Evolutionary conservation across 768 basidiomycete genomes (phyloP).

Genomic region (Clitopilus hobsonii): DNA sequence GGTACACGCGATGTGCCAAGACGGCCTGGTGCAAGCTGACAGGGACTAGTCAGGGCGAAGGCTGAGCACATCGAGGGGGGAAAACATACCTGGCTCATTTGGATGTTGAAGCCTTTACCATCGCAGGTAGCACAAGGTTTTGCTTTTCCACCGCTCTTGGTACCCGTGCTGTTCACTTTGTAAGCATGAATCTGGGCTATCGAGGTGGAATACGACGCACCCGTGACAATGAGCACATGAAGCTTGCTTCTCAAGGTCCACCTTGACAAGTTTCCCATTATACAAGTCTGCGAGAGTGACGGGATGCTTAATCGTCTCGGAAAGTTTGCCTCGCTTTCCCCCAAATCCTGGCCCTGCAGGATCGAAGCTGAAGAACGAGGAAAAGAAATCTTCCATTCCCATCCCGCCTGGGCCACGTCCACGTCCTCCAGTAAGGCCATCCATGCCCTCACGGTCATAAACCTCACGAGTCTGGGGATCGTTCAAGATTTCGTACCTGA

Average conservation of each 20-base stretch:
- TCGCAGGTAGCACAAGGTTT: constrained; percentile 78
- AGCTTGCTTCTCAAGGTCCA: constrained; percentile 85
- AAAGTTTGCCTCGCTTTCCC: constrained; percentile 50
- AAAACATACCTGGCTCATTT: constrained; percentile 46
- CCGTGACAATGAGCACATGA: constrained; percentile 80
- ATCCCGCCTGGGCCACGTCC: constrained; percentile 34
- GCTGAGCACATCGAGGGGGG: background rate
- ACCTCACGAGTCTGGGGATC: constrained; percentile 61
- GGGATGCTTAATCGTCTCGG: constrained; percentile 74
- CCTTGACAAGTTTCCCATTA: constrained; percentile 83
- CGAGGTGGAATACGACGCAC: constrained; percentile 29
- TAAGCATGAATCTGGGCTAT: background rate
- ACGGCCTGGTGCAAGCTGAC: constrained; percentile 38
- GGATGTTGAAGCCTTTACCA: constrained; percentile 74
- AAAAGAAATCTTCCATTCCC: constrained; percentile 69
- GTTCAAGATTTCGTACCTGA: constrained; percentile 78
- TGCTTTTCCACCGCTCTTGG: constrained; percentile 77
- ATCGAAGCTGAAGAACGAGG: constrained; percentile 69
- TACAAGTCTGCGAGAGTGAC: constrained; percentile 92
- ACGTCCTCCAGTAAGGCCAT: constrained; percentile 38
- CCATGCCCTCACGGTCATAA: constrained; percentile 75
- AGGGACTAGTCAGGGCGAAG: background rate
- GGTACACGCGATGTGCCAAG: constrained; percentile 47
- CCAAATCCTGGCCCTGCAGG: constrained; percentile 48
- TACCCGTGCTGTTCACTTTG: constrained; percentile 59